A percentile compares a stretch with the other conserved stretches of the same genome.
Conservation (phyloP, 208 protist genomes). For the Leishmania gerbilli region DNA sequence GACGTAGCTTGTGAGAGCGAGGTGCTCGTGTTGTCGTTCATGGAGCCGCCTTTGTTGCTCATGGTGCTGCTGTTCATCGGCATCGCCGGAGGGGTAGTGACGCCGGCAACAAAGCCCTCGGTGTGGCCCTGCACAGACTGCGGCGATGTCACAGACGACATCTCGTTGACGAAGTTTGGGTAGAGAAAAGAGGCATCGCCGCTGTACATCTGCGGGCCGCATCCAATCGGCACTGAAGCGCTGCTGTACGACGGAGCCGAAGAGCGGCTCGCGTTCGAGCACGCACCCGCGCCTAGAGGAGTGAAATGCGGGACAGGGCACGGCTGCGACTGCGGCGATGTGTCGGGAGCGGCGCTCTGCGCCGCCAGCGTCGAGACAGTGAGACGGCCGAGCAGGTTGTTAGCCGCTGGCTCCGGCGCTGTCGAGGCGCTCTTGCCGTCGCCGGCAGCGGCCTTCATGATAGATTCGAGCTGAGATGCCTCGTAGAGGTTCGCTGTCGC, state of each 20-base stretch:
- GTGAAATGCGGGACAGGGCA: not conserved
- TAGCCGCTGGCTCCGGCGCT: not conserved
- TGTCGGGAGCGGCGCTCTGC: not conserved
- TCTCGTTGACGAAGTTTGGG: constrained; percentile 16
- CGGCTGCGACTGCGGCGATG: constrained; percentile 1
- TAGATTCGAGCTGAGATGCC: constrained; percentile 6
- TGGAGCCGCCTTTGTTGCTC: not conserved
- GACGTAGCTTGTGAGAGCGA: constrained; percentile 1
- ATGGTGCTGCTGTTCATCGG: not conserved
- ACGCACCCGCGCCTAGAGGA: not conserved
- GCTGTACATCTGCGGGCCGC: constrained; percentile 18
- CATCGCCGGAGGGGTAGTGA: constrained; percentile 3
- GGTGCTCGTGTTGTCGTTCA: not conserved
- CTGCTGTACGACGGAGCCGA: constrained; percentile 14
- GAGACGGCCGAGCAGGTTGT: not conserved
- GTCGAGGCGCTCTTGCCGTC: not conserved
- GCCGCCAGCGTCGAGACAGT: constrained; percentile 3
- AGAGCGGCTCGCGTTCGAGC: constrained; percentile 14
- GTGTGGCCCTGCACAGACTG: not conserved
- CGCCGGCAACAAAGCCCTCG: not conserved
- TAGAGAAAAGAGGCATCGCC: constrained; percentile 20
- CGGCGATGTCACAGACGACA: constrained; percentile 1
- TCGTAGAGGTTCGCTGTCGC: not conserved
- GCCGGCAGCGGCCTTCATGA: constrained; percentile 10
- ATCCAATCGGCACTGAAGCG: not conserved